phyloP scores from a whole-genome alignment of 2,329 filamentous ascomycete species.

The Metarhizium album region DNA sequence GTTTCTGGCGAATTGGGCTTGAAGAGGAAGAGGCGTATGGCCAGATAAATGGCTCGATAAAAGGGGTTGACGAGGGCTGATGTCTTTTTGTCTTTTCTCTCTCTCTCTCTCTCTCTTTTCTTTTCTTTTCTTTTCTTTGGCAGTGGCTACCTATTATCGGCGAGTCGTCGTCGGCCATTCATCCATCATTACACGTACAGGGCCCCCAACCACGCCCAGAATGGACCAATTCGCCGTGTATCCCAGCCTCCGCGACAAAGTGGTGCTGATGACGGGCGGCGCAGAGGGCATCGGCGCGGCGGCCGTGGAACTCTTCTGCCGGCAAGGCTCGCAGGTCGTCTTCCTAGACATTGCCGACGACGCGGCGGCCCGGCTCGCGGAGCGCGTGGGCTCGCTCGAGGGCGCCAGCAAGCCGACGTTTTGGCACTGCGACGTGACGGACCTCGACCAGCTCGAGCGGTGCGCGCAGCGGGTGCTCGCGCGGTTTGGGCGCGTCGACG shows the following conservation, averaged over 20 bases:
- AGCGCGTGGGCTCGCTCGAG: constrained; percentile 9
- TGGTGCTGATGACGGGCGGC: constrained; percentile 34
- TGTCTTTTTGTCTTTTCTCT: too few relatives aligned
- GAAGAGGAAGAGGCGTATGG: too few relatives aligned
- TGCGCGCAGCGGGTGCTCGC: constrained; percentile 23
- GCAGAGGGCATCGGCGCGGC: constrained; percentile 36
- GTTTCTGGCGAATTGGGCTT: too few relatives aligned
- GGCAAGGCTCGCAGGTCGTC: constrained; percentile 32
- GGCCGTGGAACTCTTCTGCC: constrained; percentile 32
- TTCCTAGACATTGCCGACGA: constrained; percentile 30
- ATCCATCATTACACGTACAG: too few relatives aligned
- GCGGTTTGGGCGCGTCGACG: constrained; percentile 44
- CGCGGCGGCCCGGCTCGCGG: constrained; percentile 21
- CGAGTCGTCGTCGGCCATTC: too few relatives aligned
- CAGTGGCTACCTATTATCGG: too few relatives aligned
- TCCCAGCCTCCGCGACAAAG: constrained; percentile 28
- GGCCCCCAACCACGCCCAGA: neutral
- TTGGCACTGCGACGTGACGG: constrained; percentile 30
- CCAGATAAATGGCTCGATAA: too few relatives aligned
- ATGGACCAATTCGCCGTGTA: constrained; percentile 23
- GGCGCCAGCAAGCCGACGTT: constrained; percentile 22
- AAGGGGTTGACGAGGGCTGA: too few relatives aligned
- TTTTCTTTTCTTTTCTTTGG: too few relatives aligned
- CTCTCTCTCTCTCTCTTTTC: too few relatives aligned
- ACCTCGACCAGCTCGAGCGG: constrained; percentile 22